Conservation (phyloP, 2,329 filamentous ascomycete species). For the Samsoniella hepiali region DNA sequence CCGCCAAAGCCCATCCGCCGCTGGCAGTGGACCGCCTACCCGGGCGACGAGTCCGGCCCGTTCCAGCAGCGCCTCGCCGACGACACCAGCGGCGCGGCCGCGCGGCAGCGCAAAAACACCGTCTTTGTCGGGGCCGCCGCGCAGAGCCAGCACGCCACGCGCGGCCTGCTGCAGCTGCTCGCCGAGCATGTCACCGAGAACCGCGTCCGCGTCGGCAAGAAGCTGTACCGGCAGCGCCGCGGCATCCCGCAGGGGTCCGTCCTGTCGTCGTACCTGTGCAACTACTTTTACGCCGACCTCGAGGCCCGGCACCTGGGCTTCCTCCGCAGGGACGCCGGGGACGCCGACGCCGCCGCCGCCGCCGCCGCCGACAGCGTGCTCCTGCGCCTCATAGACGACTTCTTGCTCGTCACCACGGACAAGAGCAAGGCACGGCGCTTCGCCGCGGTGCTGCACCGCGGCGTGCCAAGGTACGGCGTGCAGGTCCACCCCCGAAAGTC, state of each 20-base stretch:
- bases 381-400: constrained; percentile 86
- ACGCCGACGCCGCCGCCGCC: no score
- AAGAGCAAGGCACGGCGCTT: constrained; percentile 66
- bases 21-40: constrained; percentile 53
- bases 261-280: constrained; percentile 82
- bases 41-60: constrained; percentile 38
- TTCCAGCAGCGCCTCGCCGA: constrained; percentile 46
- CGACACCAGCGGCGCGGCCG: constrained; percentile 18
- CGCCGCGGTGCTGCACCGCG: constrained; percentile 74
- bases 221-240: constrained; percentile 78
- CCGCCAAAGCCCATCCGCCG: constrained; percentile 40
- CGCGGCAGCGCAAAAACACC: constrained; percentile 56
- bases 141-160: constrained; percentile 53
- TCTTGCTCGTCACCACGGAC: constrained; percentile 78
- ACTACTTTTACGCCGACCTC: constrained; percentile 91
- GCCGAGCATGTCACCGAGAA: constrained; percentile 79
- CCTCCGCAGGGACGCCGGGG: constrained; percentile 34
- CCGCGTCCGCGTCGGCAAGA: constrained; percentile 83
- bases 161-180: constrained; percentile 66
- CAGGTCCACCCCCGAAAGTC: constrained; percentile 74
- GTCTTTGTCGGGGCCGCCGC: constrained; percentile 72
- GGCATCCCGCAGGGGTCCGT: constrained; percentile 95
- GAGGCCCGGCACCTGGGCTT: constrained; percentile 70
- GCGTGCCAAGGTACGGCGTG: constrained; percentile 77
- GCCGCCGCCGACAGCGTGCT: constrained; percentile 52